phyloP scores from a whole-genome alignment of 2,329 filamentous ascomycete genomes.

The Aspergillus vadensis region DNA sequence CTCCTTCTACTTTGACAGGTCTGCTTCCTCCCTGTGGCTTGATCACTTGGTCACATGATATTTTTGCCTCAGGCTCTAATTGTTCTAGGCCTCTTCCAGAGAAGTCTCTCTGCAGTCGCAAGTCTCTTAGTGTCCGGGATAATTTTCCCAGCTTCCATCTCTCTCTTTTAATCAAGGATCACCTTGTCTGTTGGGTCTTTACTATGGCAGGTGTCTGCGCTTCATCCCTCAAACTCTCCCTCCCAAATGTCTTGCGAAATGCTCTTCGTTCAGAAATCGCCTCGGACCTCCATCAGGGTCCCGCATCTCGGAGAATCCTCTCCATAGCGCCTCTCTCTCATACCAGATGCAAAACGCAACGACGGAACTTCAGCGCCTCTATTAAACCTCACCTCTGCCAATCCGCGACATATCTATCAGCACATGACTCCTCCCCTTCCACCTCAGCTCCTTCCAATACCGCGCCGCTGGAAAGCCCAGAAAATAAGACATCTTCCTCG shows the following conservation, averaged over 20 bases:
- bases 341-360: conserved; percentile 1
- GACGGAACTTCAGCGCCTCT: conserved; percentile 10
- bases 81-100: conserved; percentile 10
- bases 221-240: conserved; percentile 28
- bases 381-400: neutral
- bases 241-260: conserved; percentile 29
- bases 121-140: neutral
- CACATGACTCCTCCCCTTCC: neutral
- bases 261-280: conserved; percentile 28
- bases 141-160: neutral
- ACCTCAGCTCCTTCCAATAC: neutral
- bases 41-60: conserved; percentile 1
- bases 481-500: neutral
- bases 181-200: neutral
- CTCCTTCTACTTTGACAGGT: too few relatives aligned
- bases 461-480: neutral
- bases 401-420: neutral
- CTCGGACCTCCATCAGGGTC: conserved; percentile 13
- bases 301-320: conserved; percentile 7
- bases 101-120: neutral
- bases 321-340: conserved; percentile 8
- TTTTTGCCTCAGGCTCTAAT: neutral
- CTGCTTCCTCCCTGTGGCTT: neutral
- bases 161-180: neutral
- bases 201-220: conserved; percentile 27